Evolutionary conservation across 192 early-diverging fungal species (phyloP), one percentile per base, ranked within the genome.

Genomic region (Gryganskiella cystojenkinii): DNA sequence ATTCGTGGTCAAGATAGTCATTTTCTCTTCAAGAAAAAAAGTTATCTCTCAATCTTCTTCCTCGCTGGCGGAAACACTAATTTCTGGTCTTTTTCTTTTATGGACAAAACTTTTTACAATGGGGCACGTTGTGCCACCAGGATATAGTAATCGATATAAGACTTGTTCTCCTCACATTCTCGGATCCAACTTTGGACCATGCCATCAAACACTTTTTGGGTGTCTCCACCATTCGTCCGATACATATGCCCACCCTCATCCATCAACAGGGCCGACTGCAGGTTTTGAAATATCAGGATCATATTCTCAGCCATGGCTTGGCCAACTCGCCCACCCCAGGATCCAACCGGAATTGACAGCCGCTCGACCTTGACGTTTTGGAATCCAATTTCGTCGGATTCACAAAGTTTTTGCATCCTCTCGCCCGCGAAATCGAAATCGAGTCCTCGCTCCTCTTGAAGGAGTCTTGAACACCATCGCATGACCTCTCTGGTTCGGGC

Each of bases 261-360:
- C 14, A 60, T 55, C 19, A 69, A 50, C 19, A 78, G 15, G 3
- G 74, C 67, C 22, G 66, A 68, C 35, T 78, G 74, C 22, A 78
- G 35, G 27, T 64, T 78, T 54, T 78, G 74, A 24, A 78, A 78
- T 9, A 78, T 78, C 46, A 78, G 44, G 49, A 78, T 66, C 74
- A 78, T 69, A n/a, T 78, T 78, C 56, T 78, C 74, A 9, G 74
- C 74, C 74, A 78, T 78, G 10, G 74, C 74, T 19, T 78, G 66
- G 0, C 80, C 80, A 0, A 70, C 70, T 10, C 70, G 61, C 20
- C 71, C 70, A 19, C 80, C 80, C 80, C 80, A 81, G 2, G 28
- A 30, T 9, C 80, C 80, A 3, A 72, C 65, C 7, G 80, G 80
- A 37, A 81, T 72, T 44, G 80, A 81, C n/a, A 81, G 33, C 25